Evolutionary conservation across 139 green algal genomes (phyloP), one percentile per base, ranked within the genome.

Genomic region (Mesotaenium endlicherianum): DNA sequence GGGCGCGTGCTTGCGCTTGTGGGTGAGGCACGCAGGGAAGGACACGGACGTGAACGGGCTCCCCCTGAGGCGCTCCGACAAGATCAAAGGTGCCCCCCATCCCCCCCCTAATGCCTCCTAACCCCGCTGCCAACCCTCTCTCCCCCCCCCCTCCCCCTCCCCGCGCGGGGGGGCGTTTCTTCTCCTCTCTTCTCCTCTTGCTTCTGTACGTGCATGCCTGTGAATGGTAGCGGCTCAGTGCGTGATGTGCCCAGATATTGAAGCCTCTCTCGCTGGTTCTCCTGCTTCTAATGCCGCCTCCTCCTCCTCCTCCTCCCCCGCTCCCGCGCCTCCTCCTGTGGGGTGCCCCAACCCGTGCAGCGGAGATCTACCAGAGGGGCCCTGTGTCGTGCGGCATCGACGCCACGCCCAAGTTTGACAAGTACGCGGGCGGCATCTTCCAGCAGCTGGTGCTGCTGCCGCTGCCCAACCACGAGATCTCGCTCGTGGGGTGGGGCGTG

Each of bases 381-480:
- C 90, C 90, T 26, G 85, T 93, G 1, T 44, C 70, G 31, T 93
- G 90, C 75, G 88, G 83, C 31, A 91, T 93, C 59, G 74, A 89
- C 70, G 85, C 77, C 50, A 91, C 83, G 3, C 42, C 88, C 43
- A 59, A 89, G 70, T 92, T 92, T 36, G 87, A 93, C n/a, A 45
- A 57, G 0, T 92, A 92, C 74, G 80, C 41, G 41, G 86, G 87
- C 40, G 90, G 89, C 5, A 82, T 93, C 40, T 90, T 88, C 75
- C 36, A 70, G n/a, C 53, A 91, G 38, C 81, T 75, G 30, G 31
- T 59, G 39, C 39, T 81, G 3, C 55, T 75, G 1, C 36, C 47
- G 16, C 31, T 81, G 2, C 36, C 58, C 45, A 90, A 93, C 84
- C 90, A 93, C 76, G 72, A 88, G 49, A 38, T 93, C 0, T 77